A percentile compares a stretch with the other conserved stretches of the same genome.
These are phyloP conservation scores for Pistacia integerrima DNA, from an alignment of 345 rosid genomes.

Conservation along the genomic window DNA sequence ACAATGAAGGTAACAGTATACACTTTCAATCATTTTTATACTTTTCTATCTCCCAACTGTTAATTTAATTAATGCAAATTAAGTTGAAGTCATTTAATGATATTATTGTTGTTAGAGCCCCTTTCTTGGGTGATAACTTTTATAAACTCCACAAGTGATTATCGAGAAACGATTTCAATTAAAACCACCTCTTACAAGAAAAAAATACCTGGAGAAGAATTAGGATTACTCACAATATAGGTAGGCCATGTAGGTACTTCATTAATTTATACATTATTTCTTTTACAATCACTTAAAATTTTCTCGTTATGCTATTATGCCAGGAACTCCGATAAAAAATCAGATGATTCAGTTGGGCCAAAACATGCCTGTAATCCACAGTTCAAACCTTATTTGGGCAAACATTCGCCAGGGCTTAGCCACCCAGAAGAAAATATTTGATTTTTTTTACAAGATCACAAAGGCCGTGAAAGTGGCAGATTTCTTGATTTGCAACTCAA, in stretches of 20 bases:
- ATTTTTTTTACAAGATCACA: constrained; percentile 8
- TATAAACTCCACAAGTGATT: too few relatives aligned
- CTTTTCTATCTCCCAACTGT: not conserved
- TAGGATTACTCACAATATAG: too few relatives aligned
- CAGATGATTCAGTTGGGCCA: constrained; percentile 27
- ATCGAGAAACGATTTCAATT: too few relatives aligned
- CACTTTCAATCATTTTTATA: not conserved
- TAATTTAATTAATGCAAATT: not conserved
- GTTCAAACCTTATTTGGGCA: constrained; percentile 37
- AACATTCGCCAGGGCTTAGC: constrained; percentile 21
- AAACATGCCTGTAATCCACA: constrained; percentile 27
- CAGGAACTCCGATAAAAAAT: constrained; percentile 28
- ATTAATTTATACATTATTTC: too few relatives aligned
- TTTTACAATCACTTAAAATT: too few relatives aligned
- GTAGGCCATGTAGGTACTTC: too few relatives aligned
- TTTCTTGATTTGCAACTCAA: constrained; percentile 44
- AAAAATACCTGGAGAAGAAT: too few relatives aligned
- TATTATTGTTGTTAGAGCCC: too few relatives aligned
- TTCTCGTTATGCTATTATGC: constrained; percentile 1
- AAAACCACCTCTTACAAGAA: too few relatives aligned
- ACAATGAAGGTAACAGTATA: constrained; percentile 11
- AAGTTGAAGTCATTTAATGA: too few relatives aligned
- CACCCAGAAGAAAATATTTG: constrained; percentile 33
- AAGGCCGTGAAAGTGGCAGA: constrained; percentile 22
- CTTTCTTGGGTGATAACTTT: too few relatives aligned